Conservation (phyloP, 2,329 filamentous ascomycete genomes). For the Drechslerella dactyloides region DNA sequence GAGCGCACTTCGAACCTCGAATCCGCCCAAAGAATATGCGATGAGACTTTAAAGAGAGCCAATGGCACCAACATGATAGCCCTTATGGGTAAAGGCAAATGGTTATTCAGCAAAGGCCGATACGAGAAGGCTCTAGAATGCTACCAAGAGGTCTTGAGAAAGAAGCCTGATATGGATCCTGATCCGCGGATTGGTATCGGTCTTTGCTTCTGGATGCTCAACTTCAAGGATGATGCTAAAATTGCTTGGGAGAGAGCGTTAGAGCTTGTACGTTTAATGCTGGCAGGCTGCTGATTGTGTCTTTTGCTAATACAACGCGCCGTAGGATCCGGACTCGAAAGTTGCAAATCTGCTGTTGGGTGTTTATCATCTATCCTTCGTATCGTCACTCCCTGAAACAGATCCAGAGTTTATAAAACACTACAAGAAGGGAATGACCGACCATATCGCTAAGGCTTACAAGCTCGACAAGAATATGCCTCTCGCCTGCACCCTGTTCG, state of each 20-base stretch:
- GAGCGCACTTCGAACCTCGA: slow-evolving; percentile 73
- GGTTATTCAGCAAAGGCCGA: slow-evolving; percentile 83
- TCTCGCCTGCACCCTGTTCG: slow-evolving; percentile 87
- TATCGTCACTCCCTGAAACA: slow-evolving; percentile 79
- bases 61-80: slow-evolving; percentile 90
- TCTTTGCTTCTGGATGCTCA: slow-evolving; percentile 95
- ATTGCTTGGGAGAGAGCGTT: slow-evolving; percentile 86
- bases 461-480: slow-evolving; percentile 91
- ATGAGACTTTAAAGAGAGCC: slow-evolving; percentile 86
- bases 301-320: neutral
- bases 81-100: slow-evolving; percentile 84
- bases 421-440: slow-evolving; percentile 92
- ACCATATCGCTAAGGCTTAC: slow-evolving; percentile 91
- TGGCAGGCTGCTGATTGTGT: neutral
- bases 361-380: slow-evolving; percentile 85
- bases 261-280: slow-evolving; percentile 61
- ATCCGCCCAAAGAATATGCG: slow-evolving; percentile 88
- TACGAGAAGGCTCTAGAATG: slow-evolving; percentile 80
- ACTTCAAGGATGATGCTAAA: slow-evolving; percentile 90
- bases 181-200: slow-evolving; percentile 96
- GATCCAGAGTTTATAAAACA: slow-evolving; percentile 82
- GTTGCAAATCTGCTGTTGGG: slow-evolving; percentile 88
- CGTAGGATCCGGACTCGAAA: slow-evolving; percentile 76
- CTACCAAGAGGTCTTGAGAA: slow-evolving; percentile 86
- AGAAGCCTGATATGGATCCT: slow-evolving; percentile 88